A percentile compares a stretch with the other conserved stretches of the same genome.
These are phyloP conservation scores for Ophiostoma populinum DNA, from an alignment of 2,329 filamentous ascomycete genomes.

Conservation along the genomic window DNA sequence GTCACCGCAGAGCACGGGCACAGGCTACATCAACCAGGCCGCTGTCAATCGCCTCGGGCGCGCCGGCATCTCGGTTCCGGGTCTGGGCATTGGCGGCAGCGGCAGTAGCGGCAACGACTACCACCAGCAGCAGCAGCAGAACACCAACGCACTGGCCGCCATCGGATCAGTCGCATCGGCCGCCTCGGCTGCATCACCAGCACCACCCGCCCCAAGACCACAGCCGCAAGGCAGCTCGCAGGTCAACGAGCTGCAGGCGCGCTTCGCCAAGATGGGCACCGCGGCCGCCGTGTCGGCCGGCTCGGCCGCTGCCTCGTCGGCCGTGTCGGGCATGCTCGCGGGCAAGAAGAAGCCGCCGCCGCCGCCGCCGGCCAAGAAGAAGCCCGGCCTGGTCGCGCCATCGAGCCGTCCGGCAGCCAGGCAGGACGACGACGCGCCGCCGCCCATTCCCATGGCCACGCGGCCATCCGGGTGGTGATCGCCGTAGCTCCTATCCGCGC, in stretches of 20 bases:
- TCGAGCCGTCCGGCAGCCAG: neutral
- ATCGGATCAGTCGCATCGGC: constrained; percentile 4
- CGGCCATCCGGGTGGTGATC: constrained; percentile 21
- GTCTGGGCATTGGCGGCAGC: constrained; percentile 47
- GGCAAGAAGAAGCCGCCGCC: constrained; percentile 37
- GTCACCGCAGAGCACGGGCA: neutral
- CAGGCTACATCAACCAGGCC: constrained; percentile 29
- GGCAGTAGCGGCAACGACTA: constrained; percentile 10
- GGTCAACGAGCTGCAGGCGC: constrained; percentile 49
- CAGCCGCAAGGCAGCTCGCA: constrained; percentile 20
- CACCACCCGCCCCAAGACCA: neutral
- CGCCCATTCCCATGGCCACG: constrained; percentile 35
- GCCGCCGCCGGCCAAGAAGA: constrained; percentile 35
- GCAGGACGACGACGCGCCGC: constrained; percentile 21
- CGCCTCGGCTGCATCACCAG: neutral
- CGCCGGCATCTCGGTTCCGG: constrained; percentile 64
- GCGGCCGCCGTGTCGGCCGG: neutral
- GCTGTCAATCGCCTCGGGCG: constrained; percentile 50
- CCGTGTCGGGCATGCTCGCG: constrained; percentile 11
- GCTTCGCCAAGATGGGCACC: constrained; percentile 41
- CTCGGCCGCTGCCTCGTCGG: constrained; percentile 2
- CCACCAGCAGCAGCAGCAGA: neutral
- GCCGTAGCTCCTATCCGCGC: too few species aligned
- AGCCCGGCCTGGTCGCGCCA: constrained; percentile 20
- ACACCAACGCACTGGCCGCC: constrained; percentile 4